These are phyloP conservation scores for Aspergillus caelatus DNA, from an alignment of 2,329 filamentous ascomycete species.

Conservation along the genomic window DNA sequence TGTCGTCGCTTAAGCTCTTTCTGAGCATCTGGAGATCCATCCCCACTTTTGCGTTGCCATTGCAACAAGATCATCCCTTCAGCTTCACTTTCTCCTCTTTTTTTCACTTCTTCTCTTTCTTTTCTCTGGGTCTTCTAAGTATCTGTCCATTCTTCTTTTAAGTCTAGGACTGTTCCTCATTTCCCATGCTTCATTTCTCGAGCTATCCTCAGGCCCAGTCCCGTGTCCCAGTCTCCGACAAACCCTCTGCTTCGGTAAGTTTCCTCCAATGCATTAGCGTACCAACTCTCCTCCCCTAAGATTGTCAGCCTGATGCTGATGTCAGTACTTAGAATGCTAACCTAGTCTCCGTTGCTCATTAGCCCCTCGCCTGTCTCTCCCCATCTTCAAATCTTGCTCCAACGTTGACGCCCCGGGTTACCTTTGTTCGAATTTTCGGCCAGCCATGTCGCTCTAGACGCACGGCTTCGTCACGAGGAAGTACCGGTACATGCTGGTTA, in stretches of 20 bases:
- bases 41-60: constrained; percentile 46
- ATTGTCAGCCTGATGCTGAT: constrained; percentile 15
- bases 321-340: constrained; percentile 7
- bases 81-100: constrained; percentile 42
- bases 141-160: constrained; percentile 19
- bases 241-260: constrained; percentile 22
- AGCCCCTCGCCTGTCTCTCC: constrained; percentile 19
- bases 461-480: constrained; percentile 19
- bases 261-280: constrained; percentile 25
- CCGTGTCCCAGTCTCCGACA: constrained; percentile 14
- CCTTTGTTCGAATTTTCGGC: constrained; percentile 10
- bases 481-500: constrained; percentile 25
- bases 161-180: constrained; percentile 20
- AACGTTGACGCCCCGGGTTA: constrained; percentile 14
- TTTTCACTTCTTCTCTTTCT: constrained; percentile 24
- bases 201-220: constrained; percentile 12
- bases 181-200: constrained; percentile 24
- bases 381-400: constrained; percentile 10
- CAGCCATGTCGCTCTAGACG: constrained; percentile 35
- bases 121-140: constrained; percentile 9
- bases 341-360: constrained; percentile 5
- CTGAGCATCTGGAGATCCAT: constrained; percentile 41
- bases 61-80: constrained; percentile 46
- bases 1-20: constrained; percentile 28
- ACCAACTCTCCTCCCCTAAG: constrained; percentile 15